Conservation (phyloP, 2,329 filamentous ascomycete species). For the Aspergillus persii region DNA sequence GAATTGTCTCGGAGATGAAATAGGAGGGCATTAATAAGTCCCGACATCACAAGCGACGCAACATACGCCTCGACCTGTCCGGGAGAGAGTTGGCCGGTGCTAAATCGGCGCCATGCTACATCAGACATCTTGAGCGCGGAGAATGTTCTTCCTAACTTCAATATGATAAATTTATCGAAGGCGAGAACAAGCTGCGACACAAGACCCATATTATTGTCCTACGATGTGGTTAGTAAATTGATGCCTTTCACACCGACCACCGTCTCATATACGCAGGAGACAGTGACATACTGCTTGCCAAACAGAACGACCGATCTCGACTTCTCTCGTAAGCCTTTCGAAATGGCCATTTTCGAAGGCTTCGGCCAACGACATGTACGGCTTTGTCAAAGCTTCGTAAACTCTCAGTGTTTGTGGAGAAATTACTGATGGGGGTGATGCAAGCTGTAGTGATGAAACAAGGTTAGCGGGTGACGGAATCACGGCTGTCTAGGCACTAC, state of each 20-base stretch:
- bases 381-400: constrained; percentile 60
- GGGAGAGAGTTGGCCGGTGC: constrained; percentile 21
- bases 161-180: constrained; percentile 73
- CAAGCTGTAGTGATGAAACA: constrained; percentile 33
- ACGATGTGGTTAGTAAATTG: constrained; percentile 10
- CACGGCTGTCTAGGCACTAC: constrained; percentile 29
- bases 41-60: constrained; percentile 48
- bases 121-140: constrained; percentile 58
- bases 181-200: constrained; percentile 67
- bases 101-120: constrained; percentile 36
- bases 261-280: background rate
- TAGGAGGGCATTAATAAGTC: constrained; percentile 52
- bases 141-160: constrained; percentile 71
- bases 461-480: constrained; percentile 5
- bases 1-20: constrained; percentile 41
- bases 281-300: constrained; percentile 56
- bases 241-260: background rate
- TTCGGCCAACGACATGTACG: constrained; percentile 68
- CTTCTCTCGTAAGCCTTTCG: constrained; percentile 61
- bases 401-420: constrained; percentile 53
- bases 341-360: constrained; percentile 64
- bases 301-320: constrained; percentile 55
- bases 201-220: constrained; percentile 72
- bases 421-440: constrained; percentile 56
- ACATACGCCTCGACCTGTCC: constrained; percentile 35